Base-by-base conservation (phyloP, 306 rosid genomes). In the Castanospermum australe region DNA sequence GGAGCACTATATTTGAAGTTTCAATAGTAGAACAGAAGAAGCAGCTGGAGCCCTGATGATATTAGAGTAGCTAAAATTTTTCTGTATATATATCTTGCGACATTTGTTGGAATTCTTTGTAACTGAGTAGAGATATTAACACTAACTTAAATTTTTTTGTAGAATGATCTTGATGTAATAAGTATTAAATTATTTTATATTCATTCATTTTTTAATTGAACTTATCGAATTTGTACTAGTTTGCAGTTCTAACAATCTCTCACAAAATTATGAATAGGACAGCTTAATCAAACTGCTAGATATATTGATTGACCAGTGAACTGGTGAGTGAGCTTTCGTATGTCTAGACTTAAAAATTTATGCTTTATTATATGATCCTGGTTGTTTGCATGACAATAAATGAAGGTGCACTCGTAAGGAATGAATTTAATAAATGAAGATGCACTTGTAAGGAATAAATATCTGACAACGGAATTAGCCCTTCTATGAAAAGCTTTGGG, bases 1-100 rank as follows among this genome's bases (percentile, higher is more conserved):
- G 80, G 83, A 83, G 74, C 75, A 80, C 39, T 91, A 87, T 56
- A n/a, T 79, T n/a, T 91, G 66, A 88, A 73, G 83, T 59, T 79
- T 72, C 5, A 32, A 41, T 39, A 20, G 55, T 14, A 45, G 33
- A 45, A 54, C 36, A 63, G 57, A 68, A 65, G 87, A 66, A 76
- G 45, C 0, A 14, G 73, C 21, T 15, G 39, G 57, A 22, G 25
- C 24, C 24, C 76, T 51, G 62, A 33, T 51, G 32, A 12, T 62
- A 66, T 18, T 85, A 77, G 83, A 74, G 67, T 74, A 85, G 73
- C 76, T 56, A 12, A 85, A 79, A 75, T 82, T 85, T 85, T 84
- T 61, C 13, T 82, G 89, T 85, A 85, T 64, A 85, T 84, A 84
- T 64, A 51, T 61, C 82, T 71, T n/a, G 82, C 64, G 9, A 61